Percentiles rank a stretch among this genome's conserved stretches.
Evolutionary conservation across 192 early-diverging fungal genomes (phyloP).

Genomic region (Dimargaris xerosporica): DNA sequence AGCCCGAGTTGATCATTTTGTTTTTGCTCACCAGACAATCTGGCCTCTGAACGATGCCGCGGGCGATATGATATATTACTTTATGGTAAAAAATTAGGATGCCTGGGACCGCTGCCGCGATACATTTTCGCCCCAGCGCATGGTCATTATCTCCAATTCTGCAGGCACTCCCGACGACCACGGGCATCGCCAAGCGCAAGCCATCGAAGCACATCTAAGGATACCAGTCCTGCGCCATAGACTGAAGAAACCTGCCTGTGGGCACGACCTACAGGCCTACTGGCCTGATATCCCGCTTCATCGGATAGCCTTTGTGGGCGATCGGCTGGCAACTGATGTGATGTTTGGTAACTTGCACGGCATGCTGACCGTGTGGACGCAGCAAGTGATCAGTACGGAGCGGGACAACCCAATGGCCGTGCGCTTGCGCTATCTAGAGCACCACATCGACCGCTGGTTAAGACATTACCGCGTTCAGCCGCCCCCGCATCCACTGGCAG

Average conservation of each 20-base stretch:
- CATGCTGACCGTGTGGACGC: slow-evolving; percentile 53
- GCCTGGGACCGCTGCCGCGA: slow-evolving; percentile 51
- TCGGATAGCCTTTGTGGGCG: slow-evolving; percentile 67
- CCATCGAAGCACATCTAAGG: slow-evolving; percentile 20
- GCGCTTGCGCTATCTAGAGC: slow-evolving; percentile 14
- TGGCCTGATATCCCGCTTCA: slow-evolving; percentile 16
- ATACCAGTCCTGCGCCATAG: slow-evolving; percentile 41
- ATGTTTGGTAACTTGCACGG: slow-evolving; percentile 66
- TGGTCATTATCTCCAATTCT: slow-evolving; percentile 83
- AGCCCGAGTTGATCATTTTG: not conserved
- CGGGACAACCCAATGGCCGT: slow-evolving; percentile 65
- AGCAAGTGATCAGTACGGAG: slow-evolving; percentile 46
- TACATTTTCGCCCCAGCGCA: slow-evolving; percentile 38
- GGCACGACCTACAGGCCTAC: slow-evolving; percentile 38
- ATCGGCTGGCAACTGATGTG: slow-evolving; percentile 75
- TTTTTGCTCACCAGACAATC: not conserved
- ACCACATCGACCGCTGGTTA: too few relatives aligned
- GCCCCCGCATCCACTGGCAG: too few relatives aligned
- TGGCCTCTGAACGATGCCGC: not conserved
- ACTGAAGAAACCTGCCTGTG: slow-evolving; percentile 62
- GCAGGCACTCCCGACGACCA: slow-evolving; percentile 69
- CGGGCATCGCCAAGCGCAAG: slow-evolving; percentile 25
- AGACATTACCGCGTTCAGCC: too few relatives aligned
- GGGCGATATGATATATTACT: not conserved
- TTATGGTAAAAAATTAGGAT: slow-evolving; percentile 24